Percentiles rank a stretch among this genome's conserved stretches.
phyloP scores from a whole-genome alignment of 768 basidiomycete species.

The Podaxis carcinomalis region DNA sequence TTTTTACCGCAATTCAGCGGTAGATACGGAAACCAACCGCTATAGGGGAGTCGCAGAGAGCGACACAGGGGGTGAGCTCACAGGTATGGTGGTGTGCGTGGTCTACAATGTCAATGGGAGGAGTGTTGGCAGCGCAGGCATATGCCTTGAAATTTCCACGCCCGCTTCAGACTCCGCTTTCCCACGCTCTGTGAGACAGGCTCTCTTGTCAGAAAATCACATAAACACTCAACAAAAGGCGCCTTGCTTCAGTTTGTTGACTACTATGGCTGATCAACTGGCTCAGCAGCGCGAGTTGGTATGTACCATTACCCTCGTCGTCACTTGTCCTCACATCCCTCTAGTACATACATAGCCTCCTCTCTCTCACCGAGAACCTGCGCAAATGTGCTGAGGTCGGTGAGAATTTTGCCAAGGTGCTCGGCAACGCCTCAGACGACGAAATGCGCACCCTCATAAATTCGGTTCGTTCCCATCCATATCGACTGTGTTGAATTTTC shows the following conservation, averaged over 20 bases:
- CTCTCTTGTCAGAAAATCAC: conserved; percentile 12
- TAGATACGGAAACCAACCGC: conserved; percentile 18
- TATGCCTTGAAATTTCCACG: conserved; percentile 16
- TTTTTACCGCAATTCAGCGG: conserved; percentile 17
- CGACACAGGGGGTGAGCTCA: conserved; percentile 20
- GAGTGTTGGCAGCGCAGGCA: conserved; percentile 15
- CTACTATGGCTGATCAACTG: conserved; percentile 25
- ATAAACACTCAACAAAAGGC: conserved; percentile 12
- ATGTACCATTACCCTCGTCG: conserved; percentile 6
- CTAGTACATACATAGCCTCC: conserved; percentile 54
- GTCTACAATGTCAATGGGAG: conserved; percentile 20
- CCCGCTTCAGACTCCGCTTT: conserved; percentile 31
- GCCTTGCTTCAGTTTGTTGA: conserved; percentile 10
- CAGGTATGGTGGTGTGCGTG: conserved; percentile 23
- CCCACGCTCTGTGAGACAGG: conserved; percentile 37
- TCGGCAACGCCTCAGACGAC: conserved; percentile 23
- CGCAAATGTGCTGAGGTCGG: conserved; percentile 57
- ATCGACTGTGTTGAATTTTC: not conserved
- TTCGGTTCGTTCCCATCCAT: not conserved
- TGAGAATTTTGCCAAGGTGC: conserved; percentile 52
- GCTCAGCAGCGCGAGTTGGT: conserved; percentile 33
- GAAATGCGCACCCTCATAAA: not conserved
- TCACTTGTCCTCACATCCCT: conserved; percentile 15
- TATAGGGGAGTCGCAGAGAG: conserved; percentile 21
- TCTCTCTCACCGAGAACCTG: conserved; percentile 57